Conservation (phyloP, 768 basidiomycete species). For the Tulasnella sp. region DNA sequence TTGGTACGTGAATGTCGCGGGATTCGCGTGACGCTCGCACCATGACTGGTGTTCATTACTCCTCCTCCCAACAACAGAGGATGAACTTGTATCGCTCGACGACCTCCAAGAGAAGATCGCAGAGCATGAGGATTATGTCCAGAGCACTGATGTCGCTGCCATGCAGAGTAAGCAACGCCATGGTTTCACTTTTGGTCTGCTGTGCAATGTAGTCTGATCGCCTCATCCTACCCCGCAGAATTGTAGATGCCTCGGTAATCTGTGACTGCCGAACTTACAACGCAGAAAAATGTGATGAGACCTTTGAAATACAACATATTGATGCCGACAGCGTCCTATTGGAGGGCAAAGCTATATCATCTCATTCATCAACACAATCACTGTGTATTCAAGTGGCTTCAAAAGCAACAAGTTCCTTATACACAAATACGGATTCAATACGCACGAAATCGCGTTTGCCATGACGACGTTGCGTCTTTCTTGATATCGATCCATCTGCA, state of each 20-base stretch:
- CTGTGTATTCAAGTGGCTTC: too few species aligned
- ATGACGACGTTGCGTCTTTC: too few species aligned
- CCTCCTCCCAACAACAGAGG: slow-evolving; percentile 70
- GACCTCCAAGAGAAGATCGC: slow-evolving; percentile 85
- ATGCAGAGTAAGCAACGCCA: slow-evolving; percentile 77
- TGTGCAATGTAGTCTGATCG: neutral
- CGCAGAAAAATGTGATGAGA: neutral
- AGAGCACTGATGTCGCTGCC: slow-evolving; percentile 83
- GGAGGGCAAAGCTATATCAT: neutral
- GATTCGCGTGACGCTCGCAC: slow-evolving; percentile 29
- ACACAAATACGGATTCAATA: too few species aligned
- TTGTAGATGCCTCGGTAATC: neutral
- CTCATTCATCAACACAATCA: too few species aligned
- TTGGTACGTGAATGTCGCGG: slow-evolving; percentile 36
- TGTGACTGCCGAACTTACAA: neutral
- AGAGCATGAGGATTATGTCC: slow-evolving; percentile 79
- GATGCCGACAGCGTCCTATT: neutral
- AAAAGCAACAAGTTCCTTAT: too few species aligned
- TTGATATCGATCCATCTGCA: too few species aligned
- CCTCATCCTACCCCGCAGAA: neutral
- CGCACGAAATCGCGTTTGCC: too few species aligned
- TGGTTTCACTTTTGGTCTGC: neutral
- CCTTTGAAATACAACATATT: neutral
- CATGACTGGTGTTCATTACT: neutral
- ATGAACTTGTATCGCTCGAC: slow-evolving; percentile 85